A percentile compares a stretch with the other conserved stretches of the same genome.
These are phyloP conservation scores for Macrolepiota albuminosa DNA, from an alignment of 768 basidiomycete species.

Conservation along the genomic window DNA sequence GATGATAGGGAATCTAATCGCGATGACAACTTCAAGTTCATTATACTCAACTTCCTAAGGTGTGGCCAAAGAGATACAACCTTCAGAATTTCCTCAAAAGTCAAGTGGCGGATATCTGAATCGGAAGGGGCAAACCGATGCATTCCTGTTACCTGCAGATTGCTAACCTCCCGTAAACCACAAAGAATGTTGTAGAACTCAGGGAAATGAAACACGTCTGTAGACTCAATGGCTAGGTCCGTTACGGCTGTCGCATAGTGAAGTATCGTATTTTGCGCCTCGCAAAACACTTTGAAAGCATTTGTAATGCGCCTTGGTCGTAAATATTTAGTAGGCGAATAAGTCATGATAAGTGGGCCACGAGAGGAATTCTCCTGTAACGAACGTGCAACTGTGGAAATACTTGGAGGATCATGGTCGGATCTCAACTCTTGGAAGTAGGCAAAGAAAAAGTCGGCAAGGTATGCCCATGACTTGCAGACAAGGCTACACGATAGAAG, in stretches of 20 bases:
- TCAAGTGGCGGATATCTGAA: neutral
- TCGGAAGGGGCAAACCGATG: neutral
- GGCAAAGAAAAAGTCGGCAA: conserved; percentile 8
- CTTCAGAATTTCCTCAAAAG: conserved; percentile 2
- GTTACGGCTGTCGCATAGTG: neutral
- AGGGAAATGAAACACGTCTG: neutral
- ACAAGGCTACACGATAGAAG: conserved; percentile 9
- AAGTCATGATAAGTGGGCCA: conserved; percentile 1
- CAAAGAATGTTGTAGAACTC: conserved; percentile 6
- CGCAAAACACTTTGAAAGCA: conserved; percentile 2
- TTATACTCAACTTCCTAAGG: neutral
- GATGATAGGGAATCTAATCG: neutral
- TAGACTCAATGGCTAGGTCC: neutral
- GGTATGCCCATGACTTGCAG: conserved; percentile 8
- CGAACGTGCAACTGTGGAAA: conserved; percentile 5
- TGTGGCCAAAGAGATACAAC: conserved; percentile 4
- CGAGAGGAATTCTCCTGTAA: neutral
- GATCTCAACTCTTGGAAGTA: neutral
- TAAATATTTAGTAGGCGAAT: neutral
- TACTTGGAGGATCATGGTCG: conserved; percentile 1
- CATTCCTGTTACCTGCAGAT: neutral
- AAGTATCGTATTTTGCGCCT: conserved; percentile 8
- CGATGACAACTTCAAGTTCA: neutral
- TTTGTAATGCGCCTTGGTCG: neutral
- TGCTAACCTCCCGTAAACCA: neutral